Conservation (phyloP, 192 early-diverging fungal species). For the Entomortierella beljakovae region DNA sequence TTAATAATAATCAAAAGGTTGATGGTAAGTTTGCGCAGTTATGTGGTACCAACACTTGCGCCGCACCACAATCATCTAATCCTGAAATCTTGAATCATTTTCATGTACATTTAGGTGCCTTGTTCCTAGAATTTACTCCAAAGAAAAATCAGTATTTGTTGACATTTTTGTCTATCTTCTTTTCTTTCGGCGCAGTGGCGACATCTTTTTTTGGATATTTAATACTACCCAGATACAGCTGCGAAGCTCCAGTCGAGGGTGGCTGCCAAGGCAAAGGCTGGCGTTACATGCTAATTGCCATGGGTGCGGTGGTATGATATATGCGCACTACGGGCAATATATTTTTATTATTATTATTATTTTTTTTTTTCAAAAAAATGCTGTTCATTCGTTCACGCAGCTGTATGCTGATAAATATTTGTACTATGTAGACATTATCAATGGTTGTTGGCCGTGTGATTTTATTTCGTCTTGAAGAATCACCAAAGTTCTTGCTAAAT, state of each 20-base stretch:
- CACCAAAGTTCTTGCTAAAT: constrained; percentile 82
- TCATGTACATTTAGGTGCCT: constrained; percentile 63
- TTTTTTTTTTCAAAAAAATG: constrained; percentile 6
- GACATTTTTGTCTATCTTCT: constrained; percentile 88
- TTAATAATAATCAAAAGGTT: constrained; percentile 32
- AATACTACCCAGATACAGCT: constrained; percentile 76
- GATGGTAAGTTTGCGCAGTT: constrained; percentile 21
- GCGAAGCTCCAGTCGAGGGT: constrained; percentile 67
- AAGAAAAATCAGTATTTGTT: constrained; percentile 81
- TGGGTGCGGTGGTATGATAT: constrained; percentile 59
- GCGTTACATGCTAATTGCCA: constrained; percentile 77
- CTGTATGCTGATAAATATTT: not conserved
- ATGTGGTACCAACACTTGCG: too few species aligned
- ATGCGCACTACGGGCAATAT: not conserved
- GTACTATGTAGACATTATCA: constrained; percentile 59
- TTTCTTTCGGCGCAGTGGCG: constrained; percentile 83
- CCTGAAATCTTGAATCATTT: not conserved
- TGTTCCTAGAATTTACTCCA: constrained; percentile 90
- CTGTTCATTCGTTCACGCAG: not conserved
- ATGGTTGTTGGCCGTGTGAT: constrained; percentile 80
- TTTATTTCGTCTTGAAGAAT: constrained; percentile 79
- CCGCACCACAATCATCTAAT: too few species aligned
- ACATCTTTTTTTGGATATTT: constrained; percentile 72
- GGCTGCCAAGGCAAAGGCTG: constrained; percentile 78
- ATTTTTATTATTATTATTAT: not conserved